Percentiles rank a stretch among this genome's conserved stretches.
phyloP scores from a whole-genome alignment of 192 early-diverging fungal genomes.

The Backusella morwellensis region DNA sequence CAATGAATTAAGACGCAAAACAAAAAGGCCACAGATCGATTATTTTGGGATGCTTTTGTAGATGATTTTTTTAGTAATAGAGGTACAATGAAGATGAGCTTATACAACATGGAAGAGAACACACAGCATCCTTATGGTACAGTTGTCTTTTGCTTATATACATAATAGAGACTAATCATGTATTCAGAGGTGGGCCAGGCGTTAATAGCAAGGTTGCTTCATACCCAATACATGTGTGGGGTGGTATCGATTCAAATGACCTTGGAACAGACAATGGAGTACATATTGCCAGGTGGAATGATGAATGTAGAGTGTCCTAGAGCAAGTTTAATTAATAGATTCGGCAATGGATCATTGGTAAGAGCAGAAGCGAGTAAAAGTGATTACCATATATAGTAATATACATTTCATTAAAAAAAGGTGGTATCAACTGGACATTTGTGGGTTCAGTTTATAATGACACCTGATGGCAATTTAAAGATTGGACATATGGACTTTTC shows the following conservation, averaged over 20 bases:
- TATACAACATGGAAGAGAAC: constrained; percentile 7
- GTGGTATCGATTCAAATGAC: constrained; percentile 18
- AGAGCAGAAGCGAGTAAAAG: background rate
- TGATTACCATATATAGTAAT: background rate
- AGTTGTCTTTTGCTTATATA: background rate
- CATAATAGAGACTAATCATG: background rate
- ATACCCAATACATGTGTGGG: constrained; percentile 27
- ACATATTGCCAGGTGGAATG: constrained; percentile 14
- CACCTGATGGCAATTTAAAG: constrained; percentile 8
- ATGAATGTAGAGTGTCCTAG: constrained; percentile 26
- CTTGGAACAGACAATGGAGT: constrained; percentile 25
- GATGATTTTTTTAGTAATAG: constrained; percentile 19
- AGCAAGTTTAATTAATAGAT: constrained; percentile 24
- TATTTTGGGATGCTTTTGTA: constrained; percentile 27
- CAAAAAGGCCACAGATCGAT: constrained; percentile 12
- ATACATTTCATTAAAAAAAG: background rate
- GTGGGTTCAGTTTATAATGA: constrained; percentile 17
- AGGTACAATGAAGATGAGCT: constrained; percentile 16
- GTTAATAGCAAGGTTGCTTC: constrained; percentile 17
- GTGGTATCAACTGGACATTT: constrained; percentile 19
- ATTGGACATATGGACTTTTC: constrained; percentile 22
- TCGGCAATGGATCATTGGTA: constrained; percentile 21
- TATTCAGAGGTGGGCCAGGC: constrained; percentile 9
- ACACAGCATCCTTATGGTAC: background rate
- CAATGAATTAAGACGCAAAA: background rate